Evolutionary conservation across 106 monocot species (phyloP).

Genomic region (Vanilla planifolia): DNA sequence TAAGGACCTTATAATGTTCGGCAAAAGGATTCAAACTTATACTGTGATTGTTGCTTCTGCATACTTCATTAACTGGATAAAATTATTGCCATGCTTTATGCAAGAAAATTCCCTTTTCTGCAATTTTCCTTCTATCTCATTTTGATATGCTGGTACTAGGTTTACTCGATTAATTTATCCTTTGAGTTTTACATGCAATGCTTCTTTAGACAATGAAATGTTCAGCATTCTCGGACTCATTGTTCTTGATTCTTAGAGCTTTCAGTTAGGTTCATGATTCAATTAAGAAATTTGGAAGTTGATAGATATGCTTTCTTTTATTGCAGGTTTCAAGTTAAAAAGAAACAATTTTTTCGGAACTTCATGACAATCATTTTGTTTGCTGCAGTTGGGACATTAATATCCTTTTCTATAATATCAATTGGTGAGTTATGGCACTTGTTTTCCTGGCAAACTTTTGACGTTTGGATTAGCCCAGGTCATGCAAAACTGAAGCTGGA

Average conservation of each 20-base stretch:
- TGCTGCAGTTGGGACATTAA: conserved; percentile 85
- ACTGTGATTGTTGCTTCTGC: no score
- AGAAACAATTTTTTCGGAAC: conserved; percentile 97
- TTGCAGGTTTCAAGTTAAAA: conserved; percentile 96
- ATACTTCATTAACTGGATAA: no score
- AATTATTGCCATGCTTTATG: no score
- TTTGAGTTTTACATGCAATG: no score
- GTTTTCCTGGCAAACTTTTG: background rate
- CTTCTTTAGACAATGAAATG: background rate
- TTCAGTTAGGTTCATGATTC: background rate
- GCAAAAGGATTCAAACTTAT: no score
- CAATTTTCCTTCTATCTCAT: background rate
- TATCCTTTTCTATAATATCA: conserved; percentile 77
- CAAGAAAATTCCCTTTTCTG: background rate
- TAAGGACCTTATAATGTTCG: no score
- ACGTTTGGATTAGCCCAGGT: background rate
- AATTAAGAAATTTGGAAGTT: background rate
- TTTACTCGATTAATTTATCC: no score
- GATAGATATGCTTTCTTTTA: conserved; percentile 5
- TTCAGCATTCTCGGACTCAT: background rate
- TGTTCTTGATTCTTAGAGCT: conserved; percentile 2
- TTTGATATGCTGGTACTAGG: no score
- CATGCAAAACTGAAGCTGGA: background rate
- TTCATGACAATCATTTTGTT: conserved; percentile 92
- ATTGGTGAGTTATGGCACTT: conserved; percentile 32